Percentiles rank a stretch among this genome's conserved stretches.
phyloP scores from a whole-genome alignment of 169 alveolate species.

The Cystoisospora suis region DNA sequence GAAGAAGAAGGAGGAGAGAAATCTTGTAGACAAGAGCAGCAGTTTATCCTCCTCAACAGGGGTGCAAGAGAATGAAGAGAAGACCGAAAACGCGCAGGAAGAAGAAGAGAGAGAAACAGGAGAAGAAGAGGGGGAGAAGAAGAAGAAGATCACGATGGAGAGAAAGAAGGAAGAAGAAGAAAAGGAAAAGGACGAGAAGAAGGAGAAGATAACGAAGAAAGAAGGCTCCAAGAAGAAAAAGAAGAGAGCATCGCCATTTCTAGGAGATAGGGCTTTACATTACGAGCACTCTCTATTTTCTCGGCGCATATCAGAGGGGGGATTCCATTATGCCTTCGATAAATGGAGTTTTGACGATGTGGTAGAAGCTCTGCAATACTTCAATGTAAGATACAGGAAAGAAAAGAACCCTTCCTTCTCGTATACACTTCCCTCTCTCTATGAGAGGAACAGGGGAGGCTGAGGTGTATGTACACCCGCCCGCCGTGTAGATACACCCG shows the following conservation, averaged over 20 bases:
- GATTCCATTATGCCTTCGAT: slow-evolving; percentile 74
- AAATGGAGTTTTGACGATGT: slow-evolving; percentile 78
- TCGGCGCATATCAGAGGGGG: slow-evolving; percentile 68
- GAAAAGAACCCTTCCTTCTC: too few relatives aligned
- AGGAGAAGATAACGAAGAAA: not conserved
- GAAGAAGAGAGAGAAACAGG: not conserved
- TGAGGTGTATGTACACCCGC: too few relatives aligned
- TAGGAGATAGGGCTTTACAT: not conserved
- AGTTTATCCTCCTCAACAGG: not conserved
- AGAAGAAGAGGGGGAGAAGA: not conserved
- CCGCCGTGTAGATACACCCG: too few relatives aligned
- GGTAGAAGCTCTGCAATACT: slow-evolving; percentile 70
- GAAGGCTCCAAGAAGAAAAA: too few relatives aligned
- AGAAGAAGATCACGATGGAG: not conserved
- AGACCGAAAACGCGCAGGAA: slow-evolving; percentile 2
- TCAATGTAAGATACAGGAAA: slow-evolving; percentile 70
- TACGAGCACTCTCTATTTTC: slow-evolving; percentile 19
- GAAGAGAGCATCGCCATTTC: not conserved
- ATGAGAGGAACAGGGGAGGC: too few relatives aligned
- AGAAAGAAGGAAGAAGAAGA: not conserved
- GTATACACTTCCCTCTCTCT: too few relatives aligned
- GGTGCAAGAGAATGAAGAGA: slow-evolving; percentile 21
- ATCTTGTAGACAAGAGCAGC: not conserved
- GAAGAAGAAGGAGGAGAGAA: not conserved
- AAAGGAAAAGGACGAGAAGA: not conserved